phyloP scores from a whole-genome alignment of 2,329 filamentous ascomycete genomes.

The Aureobasidium sp. region DNA sequence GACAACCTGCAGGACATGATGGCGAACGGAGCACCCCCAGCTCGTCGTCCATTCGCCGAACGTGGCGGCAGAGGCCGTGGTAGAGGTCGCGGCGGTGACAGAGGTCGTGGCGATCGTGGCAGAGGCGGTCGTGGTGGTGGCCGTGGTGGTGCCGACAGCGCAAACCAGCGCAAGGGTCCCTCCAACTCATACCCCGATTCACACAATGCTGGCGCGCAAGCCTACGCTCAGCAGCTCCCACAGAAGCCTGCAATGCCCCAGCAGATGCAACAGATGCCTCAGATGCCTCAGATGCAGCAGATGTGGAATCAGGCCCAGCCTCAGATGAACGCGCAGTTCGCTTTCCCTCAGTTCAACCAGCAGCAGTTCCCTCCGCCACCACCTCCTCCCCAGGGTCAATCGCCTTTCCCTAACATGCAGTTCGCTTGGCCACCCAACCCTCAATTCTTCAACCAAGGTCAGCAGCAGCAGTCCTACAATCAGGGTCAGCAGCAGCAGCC shows the following conservation, averaged over 20 bases:
- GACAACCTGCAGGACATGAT: conserved; percentile 42
- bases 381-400: neutral
- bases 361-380: conserved; percentile 19
- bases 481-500: conserved; percentile 6
- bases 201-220: conserved; percentile 19
- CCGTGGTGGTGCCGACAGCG: conserved; percentile 20
- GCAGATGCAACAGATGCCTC: conserved; percentile 9
- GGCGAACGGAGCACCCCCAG: conserved; percentile 31
- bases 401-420: conserved; percentile 1
- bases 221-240: conserved; percentile 16
- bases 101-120: conserved; percentile 27
- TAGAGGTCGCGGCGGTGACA: conserved; percentile 21
- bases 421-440: conserved; percentile 15
- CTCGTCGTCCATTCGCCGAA: conserved; percentile 32
- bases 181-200: conserved; percentile 24
- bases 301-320: conserved; percentile 7
- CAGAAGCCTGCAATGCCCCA: conserved; percentile 18
- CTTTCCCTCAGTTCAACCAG: conserved; percentile 17
- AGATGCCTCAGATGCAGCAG: conserved; percentile 14
- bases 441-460: conserved; percentile 12
- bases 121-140: conserved; percentile 26
- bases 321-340: conserved; percentile 1
- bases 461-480: conserved; percentile 13
- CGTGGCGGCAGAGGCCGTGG: conserved; percentile 25
- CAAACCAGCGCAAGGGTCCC: conserved; percentile 7